Percentiles rank a stretch among this genome's conserved stretches.
Evolutionary conservation across 306 rosid genomes (phyloP).

Genomic region (Cotoneaster glaucophyllus): DNA sequence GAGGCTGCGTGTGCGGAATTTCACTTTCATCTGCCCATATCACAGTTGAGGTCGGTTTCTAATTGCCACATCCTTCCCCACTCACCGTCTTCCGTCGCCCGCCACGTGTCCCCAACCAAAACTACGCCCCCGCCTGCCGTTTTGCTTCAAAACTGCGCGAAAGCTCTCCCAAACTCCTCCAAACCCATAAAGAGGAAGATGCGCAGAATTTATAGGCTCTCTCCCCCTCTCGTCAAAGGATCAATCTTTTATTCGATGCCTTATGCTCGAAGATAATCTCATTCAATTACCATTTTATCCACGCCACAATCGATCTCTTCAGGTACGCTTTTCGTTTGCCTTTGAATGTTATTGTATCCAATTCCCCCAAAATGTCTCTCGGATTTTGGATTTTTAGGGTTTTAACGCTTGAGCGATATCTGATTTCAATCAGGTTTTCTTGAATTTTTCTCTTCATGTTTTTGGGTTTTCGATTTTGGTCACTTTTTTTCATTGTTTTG

Average conservation of each 20-base stretch:
- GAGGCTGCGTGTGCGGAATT: not conserved
- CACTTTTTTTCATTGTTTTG: not conserved
- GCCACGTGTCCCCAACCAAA: not conserved
- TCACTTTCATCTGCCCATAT: not conserved
- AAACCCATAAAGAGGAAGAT: not conserved
- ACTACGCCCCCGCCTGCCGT: conserved; percentile 1
- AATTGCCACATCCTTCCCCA: not conserved
- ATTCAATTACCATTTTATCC: not conserved
- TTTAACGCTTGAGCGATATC: conserved; percentile 19
- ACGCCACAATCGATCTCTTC: conserved; percentile 22
- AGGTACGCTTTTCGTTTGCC: conserved; percentile 13
- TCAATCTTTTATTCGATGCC: conserved; percentile 13
- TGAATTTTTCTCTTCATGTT: not conserved
- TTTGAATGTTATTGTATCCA: not conserved
- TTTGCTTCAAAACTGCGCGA: not conserved
- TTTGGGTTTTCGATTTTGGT: not conserved
- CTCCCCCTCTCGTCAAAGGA: not conserved
- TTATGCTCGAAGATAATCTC: conserved; percentile 5
- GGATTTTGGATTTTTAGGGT: conserved; percentile 34
- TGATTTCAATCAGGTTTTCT: conserved; percentile 22
- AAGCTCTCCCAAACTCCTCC: not conserved
- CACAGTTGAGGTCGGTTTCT: conserved; percentile 5
- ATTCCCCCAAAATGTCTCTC: not conserved
- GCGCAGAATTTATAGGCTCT: not conserved
- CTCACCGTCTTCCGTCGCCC: not conserved